These are phyloP conservation scores for Capsicum baccatum DNA, from an alignment of 257 asterid genomes.

Conservation along the genomic window DNA sequence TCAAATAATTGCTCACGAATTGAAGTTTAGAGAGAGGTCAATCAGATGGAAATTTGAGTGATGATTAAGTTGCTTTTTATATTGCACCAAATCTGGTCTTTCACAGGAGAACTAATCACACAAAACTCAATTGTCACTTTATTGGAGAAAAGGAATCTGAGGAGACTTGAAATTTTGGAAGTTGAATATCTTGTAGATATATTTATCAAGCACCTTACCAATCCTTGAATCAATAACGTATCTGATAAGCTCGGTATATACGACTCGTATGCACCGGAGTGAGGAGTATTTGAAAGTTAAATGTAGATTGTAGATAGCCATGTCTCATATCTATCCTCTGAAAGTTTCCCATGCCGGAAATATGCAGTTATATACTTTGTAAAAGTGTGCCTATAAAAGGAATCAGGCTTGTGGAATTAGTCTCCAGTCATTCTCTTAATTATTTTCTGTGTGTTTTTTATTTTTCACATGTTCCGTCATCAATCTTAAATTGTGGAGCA, in stretches of 20 bases:
- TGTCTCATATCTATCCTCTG: background rate
- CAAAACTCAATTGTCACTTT: background rate
- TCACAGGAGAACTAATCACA: background rate
- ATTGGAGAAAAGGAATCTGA: background rate
- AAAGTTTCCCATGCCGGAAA: background rate
- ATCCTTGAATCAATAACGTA: background rate
- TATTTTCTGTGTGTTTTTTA: background rate
- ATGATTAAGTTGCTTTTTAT: background rate
- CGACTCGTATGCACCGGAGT: background rate
- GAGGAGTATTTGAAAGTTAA: background rate
- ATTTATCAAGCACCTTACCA: background rate
- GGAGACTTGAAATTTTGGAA: background rate
- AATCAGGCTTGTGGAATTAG: background rate
- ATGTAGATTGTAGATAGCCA: background rate
- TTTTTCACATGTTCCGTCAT: slow-evolving; percentile 14
- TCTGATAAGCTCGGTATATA: background rate
- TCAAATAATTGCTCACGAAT: background rate
- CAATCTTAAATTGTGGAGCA: background rate
- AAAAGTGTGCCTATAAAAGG: background rate
- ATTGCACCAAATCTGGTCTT: background rate
- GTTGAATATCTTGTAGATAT: background rate
- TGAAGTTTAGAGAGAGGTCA: slow-evolving; percentile 6
- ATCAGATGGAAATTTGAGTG: background rate
- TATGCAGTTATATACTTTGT: slow-evolving; percentile 5
- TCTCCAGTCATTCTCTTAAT: background rate